phyloP scores from a whole-genome alignment of 2,329 filamentous ascomycete genomes.

The Thelonectria blattea region DNA sequence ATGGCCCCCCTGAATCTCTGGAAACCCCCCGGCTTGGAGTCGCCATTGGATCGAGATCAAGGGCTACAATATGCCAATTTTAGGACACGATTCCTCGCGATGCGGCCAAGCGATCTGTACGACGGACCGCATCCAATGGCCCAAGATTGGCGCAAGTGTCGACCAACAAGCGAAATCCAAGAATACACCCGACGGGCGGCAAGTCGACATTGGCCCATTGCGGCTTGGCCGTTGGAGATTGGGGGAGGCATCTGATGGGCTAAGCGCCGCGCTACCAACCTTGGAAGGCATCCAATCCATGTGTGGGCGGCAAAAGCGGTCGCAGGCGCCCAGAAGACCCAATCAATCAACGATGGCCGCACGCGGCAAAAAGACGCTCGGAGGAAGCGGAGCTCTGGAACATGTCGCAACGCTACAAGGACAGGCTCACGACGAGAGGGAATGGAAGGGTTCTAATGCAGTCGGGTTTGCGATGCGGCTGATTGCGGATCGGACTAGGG shows the following conservation, averaged over 20 bases:
- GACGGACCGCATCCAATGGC: neutral
- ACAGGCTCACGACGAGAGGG: neutral
- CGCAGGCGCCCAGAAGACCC: neutral
- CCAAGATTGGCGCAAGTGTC: neutral
- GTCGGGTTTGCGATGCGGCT: neutral
- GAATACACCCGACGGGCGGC: neutral
- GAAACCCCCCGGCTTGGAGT: neutral
- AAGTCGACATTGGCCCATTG: neutral
- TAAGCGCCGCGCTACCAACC: constrained; percentile 16
- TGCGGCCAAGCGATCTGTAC: neutral
- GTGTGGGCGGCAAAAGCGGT: constrained; percentile 12
- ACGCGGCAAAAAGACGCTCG: neutral
- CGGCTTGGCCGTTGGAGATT: neutral
- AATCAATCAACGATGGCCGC: constrained; percentile 3
- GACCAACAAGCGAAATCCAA: neutral
- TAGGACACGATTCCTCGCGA: neutral
- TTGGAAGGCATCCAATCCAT: neutral
- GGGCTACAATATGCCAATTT: neutral
- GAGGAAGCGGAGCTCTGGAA: constrained; percentile 3
- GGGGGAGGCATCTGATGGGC: neutral
- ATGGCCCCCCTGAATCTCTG: neutral
- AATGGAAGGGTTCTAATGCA: constrained; percentile 4
- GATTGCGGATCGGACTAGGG: neutral
- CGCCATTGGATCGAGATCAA: neutral
- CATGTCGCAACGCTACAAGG: constrained; percentile 6